Evolutionary conservation across 208 protist genomes (phyloP).

Genomic region (Leishmania arabica): DNA sequence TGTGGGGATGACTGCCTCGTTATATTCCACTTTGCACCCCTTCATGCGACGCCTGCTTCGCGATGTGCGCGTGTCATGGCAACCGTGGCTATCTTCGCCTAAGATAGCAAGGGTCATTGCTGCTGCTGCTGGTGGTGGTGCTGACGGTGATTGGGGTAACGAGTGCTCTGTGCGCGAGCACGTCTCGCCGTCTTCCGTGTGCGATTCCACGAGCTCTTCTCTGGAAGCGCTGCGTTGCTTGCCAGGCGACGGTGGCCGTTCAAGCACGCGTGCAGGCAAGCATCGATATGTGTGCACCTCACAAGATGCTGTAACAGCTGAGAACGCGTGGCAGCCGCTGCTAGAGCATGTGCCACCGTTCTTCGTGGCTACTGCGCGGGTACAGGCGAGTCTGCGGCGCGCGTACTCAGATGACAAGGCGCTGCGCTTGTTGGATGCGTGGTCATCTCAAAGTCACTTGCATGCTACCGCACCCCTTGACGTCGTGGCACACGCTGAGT

Average conservation of each 20-base stretch:
- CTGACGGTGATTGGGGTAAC: neutral
- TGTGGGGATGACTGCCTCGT: neutral
- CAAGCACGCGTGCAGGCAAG: neutral
- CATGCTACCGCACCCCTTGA: neutral
- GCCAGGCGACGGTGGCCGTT: neutral
- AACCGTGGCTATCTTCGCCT: conserved; percentile 11
- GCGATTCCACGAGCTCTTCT: neutral
- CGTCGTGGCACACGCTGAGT: neutral
- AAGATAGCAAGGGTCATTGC: conserved; percentile 1
- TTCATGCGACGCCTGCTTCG: conserved; percentile 10
- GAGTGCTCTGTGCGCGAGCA: neutral
- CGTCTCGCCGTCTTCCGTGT: neutral
- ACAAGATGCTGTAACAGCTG: neutral
- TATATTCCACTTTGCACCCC: neutral
- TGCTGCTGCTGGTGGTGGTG: neutral
- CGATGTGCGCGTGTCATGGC: conserved; percentile 20
- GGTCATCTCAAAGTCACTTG: neutral
- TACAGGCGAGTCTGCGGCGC: neutral
- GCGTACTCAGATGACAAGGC: neutral
- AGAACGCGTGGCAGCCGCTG: conserved; percentile 5
- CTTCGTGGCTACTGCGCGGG: conserved; percentile 9
- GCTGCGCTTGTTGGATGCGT: neutral
- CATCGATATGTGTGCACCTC: neutral
- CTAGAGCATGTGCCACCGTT: conserved; percentile 19
- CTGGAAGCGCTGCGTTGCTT: neutral